Conservation (phyloP, 805 yeast species). For the Zygotorulaspora danielsina region DNA sequence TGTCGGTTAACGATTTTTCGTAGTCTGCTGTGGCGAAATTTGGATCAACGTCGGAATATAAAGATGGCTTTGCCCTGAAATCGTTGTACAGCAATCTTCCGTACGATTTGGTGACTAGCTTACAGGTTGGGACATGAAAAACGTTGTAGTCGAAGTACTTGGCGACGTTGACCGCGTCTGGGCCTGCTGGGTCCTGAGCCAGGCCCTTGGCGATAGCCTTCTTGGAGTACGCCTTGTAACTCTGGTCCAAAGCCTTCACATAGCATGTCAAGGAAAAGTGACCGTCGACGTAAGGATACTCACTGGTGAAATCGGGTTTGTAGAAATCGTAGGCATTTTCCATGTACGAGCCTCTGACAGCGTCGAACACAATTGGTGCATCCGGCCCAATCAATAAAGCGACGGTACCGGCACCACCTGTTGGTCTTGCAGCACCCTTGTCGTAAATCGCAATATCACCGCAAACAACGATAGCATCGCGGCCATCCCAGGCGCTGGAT, state of each 20-base stretch:
- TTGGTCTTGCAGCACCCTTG: slow-evolving; percentile 97
- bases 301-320: slow-evolving; percentile 94
- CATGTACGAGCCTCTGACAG: slow-evolving; percentile 87
- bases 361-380: slow-evolving; percentile 92
- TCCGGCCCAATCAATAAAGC: slow-evolving; percentile 95
- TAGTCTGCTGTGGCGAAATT: slow-evolving; percentile 54
- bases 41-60: slow-evolving; percentile 56
- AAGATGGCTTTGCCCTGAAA: slow-evolving; percentile 63
- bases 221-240: slow-evolving; percentile 76
- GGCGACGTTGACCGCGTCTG: slow-evolving; percentile 60
- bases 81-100: slow-evolving; percentile 91
- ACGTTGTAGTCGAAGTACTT: slow-evolving; percentile 84
- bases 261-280: slow-evolving; percentile 92
- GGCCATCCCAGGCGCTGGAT: slow-evolving; percentile 95
- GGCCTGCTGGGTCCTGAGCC: slow-evolving; percentile 41
- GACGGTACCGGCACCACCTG: slow-evolving; percentile 98
- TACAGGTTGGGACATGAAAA: slow-evolving; percentile 98
- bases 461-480: slow-evolving; percentile 93
- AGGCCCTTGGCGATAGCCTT: slow-evolving; percentile 58
- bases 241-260: slow-evolving; percentile 85
- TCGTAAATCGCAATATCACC: slow-evolving; percentile 98
- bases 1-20: slow-evolving; percentile 76
- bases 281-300: slow-evolving; percentile 97
- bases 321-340: slow-evolving; percentile 97
- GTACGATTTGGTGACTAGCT: slow-evolving; percentile 85